Evolutionary conservation across 2,329 filamentous ascomycete species (phyloP).

Genomic region (Fusarium siculi): DNA sequence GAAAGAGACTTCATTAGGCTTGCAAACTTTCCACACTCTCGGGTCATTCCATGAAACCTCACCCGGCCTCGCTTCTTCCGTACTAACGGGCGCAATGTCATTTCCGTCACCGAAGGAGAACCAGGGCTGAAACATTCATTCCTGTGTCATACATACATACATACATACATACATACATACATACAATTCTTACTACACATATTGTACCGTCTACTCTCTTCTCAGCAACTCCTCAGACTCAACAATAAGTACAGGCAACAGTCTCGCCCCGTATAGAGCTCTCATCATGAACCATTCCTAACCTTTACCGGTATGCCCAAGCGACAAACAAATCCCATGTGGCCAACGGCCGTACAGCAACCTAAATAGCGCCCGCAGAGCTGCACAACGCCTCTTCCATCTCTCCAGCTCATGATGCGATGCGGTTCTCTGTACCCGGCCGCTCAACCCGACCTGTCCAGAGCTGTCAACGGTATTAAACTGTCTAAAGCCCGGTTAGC

Average conservation of each 20-base stretch:
- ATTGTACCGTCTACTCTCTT: neutral
- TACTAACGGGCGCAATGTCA: slow-evolving; percentile 8
- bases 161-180: neutral
- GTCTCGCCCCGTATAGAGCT: neutral
- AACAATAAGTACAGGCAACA: neutral
- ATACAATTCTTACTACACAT: neutral
- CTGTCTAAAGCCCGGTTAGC: neutral
- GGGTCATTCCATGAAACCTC: slow-evolving; percentile 28
- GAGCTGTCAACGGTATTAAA: slow-evolving; percentile 1
- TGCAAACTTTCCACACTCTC: slow-evolving; percentile 29
- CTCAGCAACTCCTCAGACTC: neutral
- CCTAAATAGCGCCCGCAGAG: slow-evolving; percentile 23
- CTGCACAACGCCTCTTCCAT: slow-evolving; percentile 29
- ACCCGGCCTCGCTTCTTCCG: slow-evolving; percentile 1
- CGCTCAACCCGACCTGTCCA: neutral
- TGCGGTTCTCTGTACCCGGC: slow-evolving; percentile 1
- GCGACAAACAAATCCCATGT: slow-evolving; percentile 1
- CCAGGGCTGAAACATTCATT: slow-evolving; percentile 15
- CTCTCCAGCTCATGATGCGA: slow-evolving; percentile 4
- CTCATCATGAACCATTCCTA: slow-evolving; percentile 4
- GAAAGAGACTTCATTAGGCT: neutral
- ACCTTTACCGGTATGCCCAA: neutral
- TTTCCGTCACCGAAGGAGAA: neutral
- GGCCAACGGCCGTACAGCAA: slow-evolving; percentile 12
- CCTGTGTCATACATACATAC: neutral